A percentile compares a stretch with the other conserved stretches of the same genome.
Conservation (phyloP, 306 rosid genomes). For the Hippophae rhamnoides region DNA sequence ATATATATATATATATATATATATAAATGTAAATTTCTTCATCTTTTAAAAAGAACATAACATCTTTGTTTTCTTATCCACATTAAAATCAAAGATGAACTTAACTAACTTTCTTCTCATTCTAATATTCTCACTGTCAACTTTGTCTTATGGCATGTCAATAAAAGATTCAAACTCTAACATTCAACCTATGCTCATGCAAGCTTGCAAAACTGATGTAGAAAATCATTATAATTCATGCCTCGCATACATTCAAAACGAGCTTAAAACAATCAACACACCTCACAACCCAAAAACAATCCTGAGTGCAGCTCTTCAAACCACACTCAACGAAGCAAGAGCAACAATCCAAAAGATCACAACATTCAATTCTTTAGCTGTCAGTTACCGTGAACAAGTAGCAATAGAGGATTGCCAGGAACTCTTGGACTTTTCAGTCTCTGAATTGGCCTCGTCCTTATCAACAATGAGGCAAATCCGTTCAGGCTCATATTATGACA, state of each 20-base stretch:
- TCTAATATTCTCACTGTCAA: constrained; percentile 30
- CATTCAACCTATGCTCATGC: constrained; percentile 44
- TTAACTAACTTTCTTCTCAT: constrained; percentile 30
- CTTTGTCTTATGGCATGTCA: constrained; percentile 23
- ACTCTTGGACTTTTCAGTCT: constrained; percentile 75
- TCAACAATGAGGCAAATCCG: constrained; percentile 62
- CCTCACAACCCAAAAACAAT: constrained; percentile 25
- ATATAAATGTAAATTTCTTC: constrained; percentile 25
- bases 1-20: constrained; percentile 20
- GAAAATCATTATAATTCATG: constrained; percentile 43
- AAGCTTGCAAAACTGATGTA: constrained; percentile 41
- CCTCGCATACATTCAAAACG: constrained; percentile 43
- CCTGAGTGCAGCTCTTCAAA: constrained; percentile 54
- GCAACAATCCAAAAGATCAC: constrained; percentile 52
- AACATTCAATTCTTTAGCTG: constrained; percentile 52
- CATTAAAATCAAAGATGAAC: constrained; percentile 36
- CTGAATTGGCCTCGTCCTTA: constrained; percentile 82
- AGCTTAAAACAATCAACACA: constrained; percentile 33
- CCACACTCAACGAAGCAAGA: constrained; percentile 53
- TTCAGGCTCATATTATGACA: constrained; percentile 24
- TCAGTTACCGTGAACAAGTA: constrained; percentile 56
- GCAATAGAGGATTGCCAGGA: constrained; percentile 91
- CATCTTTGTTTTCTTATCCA: constrained; percentile 19
- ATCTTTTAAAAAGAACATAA: not conserved
- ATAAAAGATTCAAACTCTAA: constrained; percentile 37